Percentiles rank a stretch among this genome's conserved stretches.
Evolutionary conservation across 2,329 filamentous ascomycete genomes (phyloP).

Genomic region (Pestalotiopsis sp.): DNA sequence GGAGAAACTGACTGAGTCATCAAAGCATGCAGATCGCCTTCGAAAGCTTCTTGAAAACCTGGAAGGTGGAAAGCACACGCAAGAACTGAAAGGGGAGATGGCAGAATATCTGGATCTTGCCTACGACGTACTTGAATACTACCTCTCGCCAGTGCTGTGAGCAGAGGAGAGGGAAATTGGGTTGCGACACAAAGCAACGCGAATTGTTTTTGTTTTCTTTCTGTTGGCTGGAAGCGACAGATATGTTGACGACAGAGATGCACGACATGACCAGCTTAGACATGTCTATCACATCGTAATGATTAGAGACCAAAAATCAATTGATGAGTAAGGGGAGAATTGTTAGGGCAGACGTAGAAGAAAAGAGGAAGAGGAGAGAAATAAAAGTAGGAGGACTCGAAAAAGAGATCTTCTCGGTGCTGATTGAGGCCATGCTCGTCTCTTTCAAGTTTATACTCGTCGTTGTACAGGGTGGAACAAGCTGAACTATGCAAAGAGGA

Average conservation of each 20-base stretch:
- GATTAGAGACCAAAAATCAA: not conserved
- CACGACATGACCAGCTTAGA: no score
- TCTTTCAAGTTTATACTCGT: no score
- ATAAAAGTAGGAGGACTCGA: not conserved
- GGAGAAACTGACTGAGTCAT: slow-evolving; percentile 41
- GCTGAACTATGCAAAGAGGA: no score
- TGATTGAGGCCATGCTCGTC: no score
- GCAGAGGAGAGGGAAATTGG: not conserved
- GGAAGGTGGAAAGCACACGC: slow-evolving; percentile 47
- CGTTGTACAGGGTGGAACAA: no score
- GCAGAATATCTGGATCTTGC: slow-evolving; percentile 39
- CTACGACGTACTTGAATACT: slow-evolving; percentile 58
- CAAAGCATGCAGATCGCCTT: slow-evolving; percentile 42
- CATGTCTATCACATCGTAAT: slow-evolving; percentile 8
- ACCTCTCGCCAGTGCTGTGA: slow-evolving; percentile 53
- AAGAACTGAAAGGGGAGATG: slow-evolving; percentile 29
- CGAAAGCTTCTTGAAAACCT: slow-evolving; percentile 51
- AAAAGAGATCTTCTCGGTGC: no score
- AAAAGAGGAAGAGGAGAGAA: not conserved
- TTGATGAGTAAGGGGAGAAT: not conserved
- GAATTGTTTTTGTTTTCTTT: not conserved
- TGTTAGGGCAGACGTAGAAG: not conserved
- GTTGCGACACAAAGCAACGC: no score
- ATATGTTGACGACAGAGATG: no score
- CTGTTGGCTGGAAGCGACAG: not conserved